A percentile compares a stretch with the other conserved stretches of the same genome.
Conservation (phyloP, 1,139 yeast genomes). For the Yamadazyma dushanensis region DNA sequence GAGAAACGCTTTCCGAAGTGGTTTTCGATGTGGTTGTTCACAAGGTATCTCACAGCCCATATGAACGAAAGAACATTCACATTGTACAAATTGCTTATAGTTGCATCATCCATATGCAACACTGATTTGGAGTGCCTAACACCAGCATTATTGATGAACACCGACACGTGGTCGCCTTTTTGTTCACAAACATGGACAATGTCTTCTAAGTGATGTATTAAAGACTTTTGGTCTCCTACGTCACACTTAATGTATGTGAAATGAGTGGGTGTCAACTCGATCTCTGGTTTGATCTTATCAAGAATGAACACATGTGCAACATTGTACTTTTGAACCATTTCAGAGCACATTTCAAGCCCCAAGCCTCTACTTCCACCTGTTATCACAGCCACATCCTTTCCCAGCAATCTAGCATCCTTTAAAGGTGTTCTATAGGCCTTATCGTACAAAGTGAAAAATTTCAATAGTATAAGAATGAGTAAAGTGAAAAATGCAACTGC, state of each 20-base stretch:
- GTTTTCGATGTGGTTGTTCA: constrained; percentile 8
- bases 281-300: constrained; percentile 44
- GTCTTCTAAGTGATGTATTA: constrained; percentile 21
- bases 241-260: constrained; percentile 48
- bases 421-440: background rate
- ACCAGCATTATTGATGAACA: constrained; percentile 78
- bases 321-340: constrained; percentile 27
- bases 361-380: constrained; percentile 71
- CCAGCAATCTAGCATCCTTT: background rate
- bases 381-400: constrained; percentile 43
- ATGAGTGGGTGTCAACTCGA: background rate
- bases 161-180: constrained; percentile 38
- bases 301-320: constrained; percentile 43
- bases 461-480: background rate
- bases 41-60: constrained; percentile 44
- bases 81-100: constrained; percentile 40
- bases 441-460: constrained; percentile 1
- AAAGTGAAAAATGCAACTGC: background rate
- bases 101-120: constrained; percentile 29
- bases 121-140: constrained; percentile 52
- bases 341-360: constrained; percentile 47
- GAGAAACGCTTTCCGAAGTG: constrained; percentile 33
- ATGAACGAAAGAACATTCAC: constrained; percentile 62
- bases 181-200: constrained; percentile 30
- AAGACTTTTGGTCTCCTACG: constrained; percentile 36